Conservation (phyloP, 441 rosid species). For the Pelargonium fulgidum region DNA sequence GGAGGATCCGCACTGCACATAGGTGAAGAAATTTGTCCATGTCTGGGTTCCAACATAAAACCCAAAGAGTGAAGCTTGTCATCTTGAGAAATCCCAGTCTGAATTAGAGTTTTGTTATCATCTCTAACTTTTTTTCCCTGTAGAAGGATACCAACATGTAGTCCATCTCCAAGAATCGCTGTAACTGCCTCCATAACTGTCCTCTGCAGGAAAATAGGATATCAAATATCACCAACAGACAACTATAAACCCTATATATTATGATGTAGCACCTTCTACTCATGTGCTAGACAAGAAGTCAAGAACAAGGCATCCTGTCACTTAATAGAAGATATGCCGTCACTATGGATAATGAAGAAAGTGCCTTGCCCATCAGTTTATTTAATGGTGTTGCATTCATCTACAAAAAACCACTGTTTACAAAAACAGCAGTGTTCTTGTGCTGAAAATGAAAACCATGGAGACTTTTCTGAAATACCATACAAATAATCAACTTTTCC, state of each 20-base stretch:
- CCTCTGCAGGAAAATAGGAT: conserved; percentile 41
- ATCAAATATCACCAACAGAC: neutral
- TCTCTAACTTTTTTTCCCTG: conserved; percentile 91
- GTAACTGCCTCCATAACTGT: conserved; percentile 90
- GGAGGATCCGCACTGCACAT: conserved; percentile 38
- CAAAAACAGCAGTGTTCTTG: neutral
- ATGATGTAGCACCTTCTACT: neutral
- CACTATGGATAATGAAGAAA: too few relatives aligned
- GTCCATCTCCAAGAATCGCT: conserved; percentile 70
- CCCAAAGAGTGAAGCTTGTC: conserved; percentile 64
- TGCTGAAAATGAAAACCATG: neutral
- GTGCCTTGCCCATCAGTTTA: neutral
- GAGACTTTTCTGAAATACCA: neutral
- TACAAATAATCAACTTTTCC: neutral
- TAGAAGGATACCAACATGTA: conserved; percentile 71
- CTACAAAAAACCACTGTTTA: neutral
- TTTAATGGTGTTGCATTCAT: too few relatives aligned
- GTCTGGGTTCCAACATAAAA: conserved; percentile 83
- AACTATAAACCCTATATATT: neutral
- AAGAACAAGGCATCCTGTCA: neutral
- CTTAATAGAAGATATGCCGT: too few relatives aligned
- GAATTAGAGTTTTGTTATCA: conserved; percentile 78
- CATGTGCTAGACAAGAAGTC: neutral
- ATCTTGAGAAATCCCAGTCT: conserved; percentile 75
- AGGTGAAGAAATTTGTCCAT: conserved; percentile 33